Percentiles rank a stretch among this genome's conserved stretches.
Conservation (phyloP, 768 basidiomycete genomes). For the Saitozyma podzolica region DNA sequence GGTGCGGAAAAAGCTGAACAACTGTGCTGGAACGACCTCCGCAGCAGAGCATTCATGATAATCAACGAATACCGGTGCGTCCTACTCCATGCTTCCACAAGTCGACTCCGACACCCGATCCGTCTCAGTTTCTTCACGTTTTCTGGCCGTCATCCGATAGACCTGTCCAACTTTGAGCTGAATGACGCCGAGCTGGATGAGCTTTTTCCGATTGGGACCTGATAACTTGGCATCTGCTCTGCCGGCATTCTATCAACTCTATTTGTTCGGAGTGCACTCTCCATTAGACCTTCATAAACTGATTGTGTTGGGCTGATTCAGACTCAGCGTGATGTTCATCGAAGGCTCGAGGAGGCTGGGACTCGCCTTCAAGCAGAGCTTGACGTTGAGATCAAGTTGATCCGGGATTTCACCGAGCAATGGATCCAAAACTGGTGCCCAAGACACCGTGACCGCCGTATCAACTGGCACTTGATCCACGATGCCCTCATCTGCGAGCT, state of each 20-base stretch:
- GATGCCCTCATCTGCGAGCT: conserved; percentile 3
- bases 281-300: background rate
- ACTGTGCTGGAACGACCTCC: background rate
- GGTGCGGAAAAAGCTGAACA: background rate
- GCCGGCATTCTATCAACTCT: conserved; percentile 1
- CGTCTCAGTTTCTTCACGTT: background rate
- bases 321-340: conserved; percentile 1
- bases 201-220: background rate
- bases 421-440: background rate
- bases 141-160: background rate
- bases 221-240: background rate
- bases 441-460: too few relatives aligned
- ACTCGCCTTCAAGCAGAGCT: background rate
- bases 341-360: background rate
- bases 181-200: background rate
- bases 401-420: background rate
- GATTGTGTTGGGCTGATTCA: too few relatives aligned
- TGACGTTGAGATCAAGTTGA: background rate
- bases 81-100: background rate
- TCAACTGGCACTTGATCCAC: conserved; percentile 2
- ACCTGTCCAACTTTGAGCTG: background rate
- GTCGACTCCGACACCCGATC: too few relatives aligned
- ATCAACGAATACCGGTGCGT: conserved; percentile 4
- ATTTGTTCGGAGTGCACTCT: background rate
- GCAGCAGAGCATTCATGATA: background rate